Evolutionary conservation across 176 grass and related monocot species (phyloP).

Genomic region (Urochloa ruziziensis): DNA sequence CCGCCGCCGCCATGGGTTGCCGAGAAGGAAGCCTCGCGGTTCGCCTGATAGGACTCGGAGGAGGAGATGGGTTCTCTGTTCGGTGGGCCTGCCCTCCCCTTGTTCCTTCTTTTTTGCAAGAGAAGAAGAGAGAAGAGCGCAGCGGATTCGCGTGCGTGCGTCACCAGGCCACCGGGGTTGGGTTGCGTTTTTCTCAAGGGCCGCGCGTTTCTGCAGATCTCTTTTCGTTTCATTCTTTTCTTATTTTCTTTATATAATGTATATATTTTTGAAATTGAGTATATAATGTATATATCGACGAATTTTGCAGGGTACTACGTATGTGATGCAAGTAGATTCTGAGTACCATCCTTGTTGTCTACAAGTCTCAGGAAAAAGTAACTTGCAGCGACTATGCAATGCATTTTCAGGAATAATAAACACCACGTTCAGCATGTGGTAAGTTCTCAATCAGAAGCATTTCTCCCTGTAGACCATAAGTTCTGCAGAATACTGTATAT

Average conservation of each 20-base stretch:
- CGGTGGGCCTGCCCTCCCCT: not conserved
- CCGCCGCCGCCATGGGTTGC: not conserved
- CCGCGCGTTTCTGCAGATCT: not conserved
- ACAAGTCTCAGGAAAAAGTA: not conserved
- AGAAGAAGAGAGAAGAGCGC: too few species aligned
- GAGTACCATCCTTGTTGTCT: not conserved
- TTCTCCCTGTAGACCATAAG: not conserved
- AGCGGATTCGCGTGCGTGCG: too few species aligned
- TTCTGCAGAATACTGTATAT: not conserved
- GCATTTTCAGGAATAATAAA: not conserved
- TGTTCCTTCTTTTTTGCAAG: not conserved
- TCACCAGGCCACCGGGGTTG: too few species aligned
- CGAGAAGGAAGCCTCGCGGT: not conserved
- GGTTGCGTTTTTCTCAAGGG: slow-evolving; percentile 11
- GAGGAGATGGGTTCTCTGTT: not conserved
- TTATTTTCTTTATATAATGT: too few species aligned
- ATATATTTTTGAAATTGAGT: too few species aligned
- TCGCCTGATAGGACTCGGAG: not conserved
- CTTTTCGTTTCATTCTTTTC: not conserved
- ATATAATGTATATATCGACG: too few species aligned
- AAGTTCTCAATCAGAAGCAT: not conserved
- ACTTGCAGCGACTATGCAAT: not conserved
- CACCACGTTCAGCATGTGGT: not conserved
- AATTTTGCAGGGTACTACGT: not conserved
- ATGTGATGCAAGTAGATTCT: too few species aligned